phyloP scores from a whole-genome alignment of 2,329 filamentous ascomycete species.

The Exophiala mesophila region DNA sequence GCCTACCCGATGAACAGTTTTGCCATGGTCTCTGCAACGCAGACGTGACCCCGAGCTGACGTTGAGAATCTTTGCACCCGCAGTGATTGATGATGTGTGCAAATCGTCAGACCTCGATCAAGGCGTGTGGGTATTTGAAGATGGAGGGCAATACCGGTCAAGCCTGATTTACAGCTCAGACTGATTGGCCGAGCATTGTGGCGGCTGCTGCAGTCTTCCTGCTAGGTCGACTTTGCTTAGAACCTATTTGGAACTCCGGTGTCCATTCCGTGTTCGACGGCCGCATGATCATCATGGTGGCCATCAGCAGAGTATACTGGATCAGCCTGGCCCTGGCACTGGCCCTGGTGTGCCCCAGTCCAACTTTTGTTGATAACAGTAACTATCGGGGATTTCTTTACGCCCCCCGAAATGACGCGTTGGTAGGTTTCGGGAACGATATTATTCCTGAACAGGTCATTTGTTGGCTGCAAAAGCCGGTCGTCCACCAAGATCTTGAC shows the following conservation, averaged over 20 bases:
- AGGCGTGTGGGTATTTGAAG: conserved; percentile 14
- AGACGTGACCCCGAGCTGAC: not conserved
- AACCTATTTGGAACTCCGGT: conserved; percentile 15
- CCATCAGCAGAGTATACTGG: not conserved
- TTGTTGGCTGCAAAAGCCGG: too few relatives aligned
- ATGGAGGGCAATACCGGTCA: conserved; percentile 14
- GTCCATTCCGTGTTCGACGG: conserved; percentile 10
- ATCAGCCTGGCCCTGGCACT: too few relatives aligned
- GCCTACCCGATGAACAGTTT: conserved; percentile 29
- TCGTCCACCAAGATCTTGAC: too few relatives aligned
- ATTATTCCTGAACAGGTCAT: too few relatives aligned
- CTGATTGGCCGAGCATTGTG: conserved; percentile 19
- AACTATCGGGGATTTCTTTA: too few relatives aligned
- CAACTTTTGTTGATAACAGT: too few relatives aligned
- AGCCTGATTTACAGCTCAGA: conserved; percentile 9
- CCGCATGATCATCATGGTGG: conserved; percentile 15
- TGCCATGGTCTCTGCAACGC: conserved; percentile 17
- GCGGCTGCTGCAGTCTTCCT: conserved; percentile 19
- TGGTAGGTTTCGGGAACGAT: too few relatives aligned
- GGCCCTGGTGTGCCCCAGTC: too few relatives aligned
- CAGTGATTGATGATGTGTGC: not conserved
- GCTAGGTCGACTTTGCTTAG: conserved; percentile 16
- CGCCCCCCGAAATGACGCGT: too few relatives aligned
- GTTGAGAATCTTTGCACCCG: not conserved
- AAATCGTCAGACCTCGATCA: conserved; percentile 1